Percentiles rank a stretch among this genome's conserved stretches.
Conservation (phyloP, 2,329 filamentous ascomycete genomes). For the Cladosporium phlei region DNA sequence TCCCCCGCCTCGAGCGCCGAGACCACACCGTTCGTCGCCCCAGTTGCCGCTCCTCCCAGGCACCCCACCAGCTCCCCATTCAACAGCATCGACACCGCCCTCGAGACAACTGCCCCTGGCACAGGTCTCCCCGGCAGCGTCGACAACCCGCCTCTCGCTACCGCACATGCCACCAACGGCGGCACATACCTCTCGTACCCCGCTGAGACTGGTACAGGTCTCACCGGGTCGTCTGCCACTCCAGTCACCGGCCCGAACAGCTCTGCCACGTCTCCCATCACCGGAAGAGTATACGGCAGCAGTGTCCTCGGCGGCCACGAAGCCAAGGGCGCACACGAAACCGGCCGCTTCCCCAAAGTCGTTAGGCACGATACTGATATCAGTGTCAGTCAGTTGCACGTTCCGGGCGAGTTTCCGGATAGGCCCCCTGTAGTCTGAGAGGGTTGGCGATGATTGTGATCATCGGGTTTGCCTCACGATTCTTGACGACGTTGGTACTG, state of each 20-base stretch:
- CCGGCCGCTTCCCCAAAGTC: slow-evolving; percentile 45
- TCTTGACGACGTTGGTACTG: too few species aligned
- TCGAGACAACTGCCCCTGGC: neutral
- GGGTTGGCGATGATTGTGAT: neutral
- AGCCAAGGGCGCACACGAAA: slow-evolving; percentile 30
- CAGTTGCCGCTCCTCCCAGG: slow-evolving; percentile 15
- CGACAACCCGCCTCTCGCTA: neutral
- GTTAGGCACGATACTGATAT: slow-evolving; percentile 44
- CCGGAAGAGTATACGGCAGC: neutral
- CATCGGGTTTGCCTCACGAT: too few species aligned
- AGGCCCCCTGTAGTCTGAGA: too few species aligned
- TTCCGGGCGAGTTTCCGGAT: slow-evolving; percentile 57
- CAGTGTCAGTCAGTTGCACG: slow-evolving; percentile 60
- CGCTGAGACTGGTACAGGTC: neutral
- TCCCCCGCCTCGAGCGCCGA: too few species aligned
- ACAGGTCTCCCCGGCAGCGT: neutral
- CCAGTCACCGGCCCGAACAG: neutral
- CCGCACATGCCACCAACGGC: neutral
- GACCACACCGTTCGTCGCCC: neutral
- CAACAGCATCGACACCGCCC: neutral
- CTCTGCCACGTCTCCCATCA: neutral
- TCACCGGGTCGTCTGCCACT: neutral
- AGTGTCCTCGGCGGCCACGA: slow-evolving; percentile 33
- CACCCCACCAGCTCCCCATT: slow-evolving; percentile 17
- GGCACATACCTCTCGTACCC: too few species aligned